A percentile compares a stretch with the other conserved stretches of the same genome.
Conservation (phyloP, 768 basidiomycete species). For the Daedalea quercina region DNA sequence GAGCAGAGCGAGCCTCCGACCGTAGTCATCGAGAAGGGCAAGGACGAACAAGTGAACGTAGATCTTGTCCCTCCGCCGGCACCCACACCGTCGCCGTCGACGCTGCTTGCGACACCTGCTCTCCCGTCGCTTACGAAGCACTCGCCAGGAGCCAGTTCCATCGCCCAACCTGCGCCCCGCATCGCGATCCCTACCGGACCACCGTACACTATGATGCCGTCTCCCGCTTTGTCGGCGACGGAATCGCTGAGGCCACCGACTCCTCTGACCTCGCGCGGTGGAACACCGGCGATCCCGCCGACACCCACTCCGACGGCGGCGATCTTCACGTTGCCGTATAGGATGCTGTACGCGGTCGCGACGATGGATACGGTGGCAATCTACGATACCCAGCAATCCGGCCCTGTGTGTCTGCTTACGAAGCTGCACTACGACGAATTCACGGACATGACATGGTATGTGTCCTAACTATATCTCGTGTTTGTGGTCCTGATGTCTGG, state of each 20-base stretch:
- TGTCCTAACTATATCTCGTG: conserved; percentile 5
- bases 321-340: conserved; percentile 85
- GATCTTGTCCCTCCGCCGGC: conserved; percentile 30
- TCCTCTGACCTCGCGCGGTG: conserved; percentile 51
- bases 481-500: conserved; percentile 3
- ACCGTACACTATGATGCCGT: conserved; percentile 30
- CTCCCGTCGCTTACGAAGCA: conserved; percentile 7
- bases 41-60: conserved; percentile 53
- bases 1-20: conserved; percentile 39
- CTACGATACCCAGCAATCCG: conserved; percentile 95
- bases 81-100: conserved; percentile 12
- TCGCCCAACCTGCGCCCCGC: conserved; percentile 46
- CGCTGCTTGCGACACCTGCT: neutral
- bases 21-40: conserved; percentile 62
- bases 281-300: conserved; percentile 36
- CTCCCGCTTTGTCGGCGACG: conserved; percentile 50
- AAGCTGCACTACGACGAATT: conserved; percentile 98
- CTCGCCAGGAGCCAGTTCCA: conserved; percentile 11
- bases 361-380: conserved; percentile 95
- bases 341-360: conserved; percentile 92
- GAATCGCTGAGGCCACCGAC: conserved; percentile 48
- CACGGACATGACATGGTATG: conserved; percentile 93
- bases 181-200: conserved; percentile 21
- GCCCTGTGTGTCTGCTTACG: conserved; percentile 85
- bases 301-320: conserved; percentile 40